Base-by-base conservation (phyloP, 331 rosid species). In the Acacia pycnantha region DNA sequence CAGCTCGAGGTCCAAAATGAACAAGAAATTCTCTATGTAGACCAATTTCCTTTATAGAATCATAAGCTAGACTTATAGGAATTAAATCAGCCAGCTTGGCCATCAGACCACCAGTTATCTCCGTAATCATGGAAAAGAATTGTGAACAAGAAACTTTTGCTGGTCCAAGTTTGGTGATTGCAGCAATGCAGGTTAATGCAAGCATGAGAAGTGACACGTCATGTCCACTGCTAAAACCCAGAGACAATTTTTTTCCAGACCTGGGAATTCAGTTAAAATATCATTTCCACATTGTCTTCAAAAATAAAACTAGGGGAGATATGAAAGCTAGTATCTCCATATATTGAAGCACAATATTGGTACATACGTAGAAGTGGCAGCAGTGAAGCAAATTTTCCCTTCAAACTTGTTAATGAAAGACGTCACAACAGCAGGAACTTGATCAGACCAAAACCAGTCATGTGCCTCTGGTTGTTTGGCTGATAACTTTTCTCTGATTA, bases 371-470 rank as follows among this genome's bases (percentile, higher is more conserved):
- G 90, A 74, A 82, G 88, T 72, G 77, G 93, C 88, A 79, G 94
- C 91, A 79, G 94, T 76, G 81, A 90, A 89, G 87, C 89, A 84
- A 22, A 88, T 77, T 47, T 88, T 90, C 62, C 85, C 88, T 83
- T 92, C 97, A 82, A 96, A 84, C 89, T 85, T 90, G 82, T 89
- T 87, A 53, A 90, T 88, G 75, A 96, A 90, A 78, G 97, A 94
- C 26, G 89, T 82, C 77, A 90, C 94, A 61, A 83, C 92, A 70
- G 88, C 86, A 15, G 93, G 93, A 81, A 96, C 88, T 90, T 94
- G 98, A 88, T 94, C 93, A 70, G 93, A 90, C 93, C 94, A 96
- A 87, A 96, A 91, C 99, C 95, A 92, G 83, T 94, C 97, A 84
- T 87, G 89, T 67, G 93, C 94, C 83, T 89, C 98, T 12, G 95